Conservation (phyloP, 768 basidiomycete genomes). For the Leccinellum albellum region DNA sequence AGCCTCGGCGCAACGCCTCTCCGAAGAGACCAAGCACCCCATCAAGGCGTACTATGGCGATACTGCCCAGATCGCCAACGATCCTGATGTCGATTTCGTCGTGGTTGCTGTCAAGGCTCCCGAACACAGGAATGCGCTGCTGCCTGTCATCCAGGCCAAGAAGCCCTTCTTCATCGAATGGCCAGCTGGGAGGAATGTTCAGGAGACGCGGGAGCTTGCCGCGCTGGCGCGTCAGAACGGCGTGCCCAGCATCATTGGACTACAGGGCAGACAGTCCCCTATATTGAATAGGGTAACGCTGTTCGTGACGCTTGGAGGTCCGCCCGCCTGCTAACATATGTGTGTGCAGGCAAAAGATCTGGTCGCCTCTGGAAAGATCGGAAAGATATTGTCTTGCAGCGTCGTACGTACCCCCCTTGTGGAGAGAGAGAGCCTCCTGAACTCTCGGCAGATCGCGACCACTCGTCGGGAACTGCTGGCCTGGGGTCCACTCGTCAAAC, state of each 20-base stretch:
- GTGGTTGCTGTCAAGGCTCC: slow-evolving; percentile 11
- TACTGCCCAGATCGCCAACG: slow-evolving; percentile 11
- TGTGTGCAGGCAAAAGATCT: slow-evolving; percentile 4
- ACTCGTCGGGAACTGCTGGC: neutral
- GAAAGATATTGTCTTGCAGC: slow-evolving; percentile 9
- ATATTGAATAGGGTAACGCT: slow-evolving; percentile 1
- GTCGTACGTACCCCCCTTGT: neutral
- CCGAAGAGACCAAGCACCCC: slow-evolving; percentile 1
- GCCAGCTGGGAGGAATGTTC: slow-evolving; percentile 7
- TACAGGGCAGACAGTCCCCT: slow-evolving; percentile 14
- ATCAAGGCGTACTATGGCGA: slow-evolving; percentile 12
- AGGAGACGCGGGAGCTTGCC: slow-evolving; percentile 10
- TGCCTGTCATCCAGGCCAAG: slow-evolving; percentile 13
- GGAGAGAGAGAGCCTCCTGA: neutral
- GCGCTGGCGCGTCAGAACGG: slow-evolving; percentile 6
- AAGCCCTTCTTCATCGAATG: slow-evolving; percentile 13
- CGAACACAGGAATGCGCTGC: slow-evolving; percentile 3
- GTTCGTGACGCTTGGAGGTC: neutral
- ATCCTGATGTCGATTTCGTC: slow-evolving; percentile 13
- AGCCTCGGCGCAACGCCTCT: slow-evolving; percentile 5
- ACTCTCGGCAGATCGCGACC: neutral
- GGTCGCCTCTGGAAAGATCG: slow-evolving; percentile 5
- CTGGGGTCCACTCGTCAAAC: slow-evolving; percentile 5
- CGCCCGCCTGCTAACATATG: neutral
- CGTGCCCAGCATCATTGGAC: slow-evolving; percentile 2